Conservation (phyloP, 2,329 filamentous ascomycete genomes). For the Ophiostoma novo-ulmi region DNA sequence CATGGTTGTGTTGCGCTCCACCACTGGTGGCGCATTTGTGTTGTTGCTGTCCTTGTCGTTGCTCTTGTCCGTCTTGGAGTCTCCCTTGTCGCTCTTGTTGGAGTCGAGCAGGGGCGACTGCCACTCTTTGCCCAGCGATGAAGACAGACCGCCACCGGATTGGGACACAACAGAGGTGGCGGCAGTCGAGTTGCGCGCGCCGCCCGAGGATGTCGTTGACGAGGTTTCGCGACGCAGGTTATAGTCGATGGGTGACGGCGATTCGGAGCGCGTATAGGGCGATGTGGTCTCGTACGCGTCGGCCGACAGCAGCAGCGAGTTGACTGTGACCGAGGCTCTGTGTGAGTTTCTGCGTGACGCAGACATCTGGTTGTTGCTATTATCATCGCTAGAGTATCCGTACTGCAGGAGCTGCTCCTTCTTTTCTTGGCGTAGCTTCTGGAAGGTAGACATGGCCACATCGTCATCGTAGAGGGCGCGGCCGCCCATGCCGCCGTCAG, state of each 20-base stretch:
- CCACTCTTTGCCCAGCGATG: slow-evolving; percentile 47
- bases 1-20: slow-evolving; percentile 61
- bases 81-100: slow-evolving; percentile 23
- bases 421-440: slow-evolving; percentile 63
- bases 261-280: slow-evolving; percentile 43
- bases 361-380: background rate
- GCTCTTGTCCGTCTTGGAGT: background rate
- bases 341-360: background rate
- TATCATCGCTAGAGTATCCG: slow-evolving; percentile 30
- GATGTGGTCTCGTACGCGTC: slow-evolving; percentile 37
- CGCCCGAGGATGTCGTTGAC: slow-evolving; percentile 71
- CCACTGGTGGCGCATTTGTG: slow-evolving; percentile 35
- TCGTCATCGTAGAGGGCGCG: slow-evolving; percentile 82
- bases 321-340: background rate
- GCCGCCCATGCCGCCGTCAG: slow-evolving; percentile 54
- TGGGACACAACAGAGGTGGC: slow-evolving; percentile 86
- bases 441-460: slow-evolving; percentile 75
- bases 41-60: background rate
- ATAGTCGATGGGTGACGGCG: slow-evolving; percentile 57
- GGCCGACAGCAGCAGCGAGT: slow-evolving; percentile 29
- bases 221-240: slow-evolving; percentile 78
- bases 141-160: slow-evolving; percentile 39
- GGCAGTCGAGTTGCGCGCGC: slow-evolving; percentile 73
- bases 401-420: slow-evolving; percentile 39
- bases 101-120: slow-evolving; percentile 34